Evolutionary conservation across 2,329 filamentous ascomycete species (phyloP).

Genomic region (Penicillium decumbens): DNA sequence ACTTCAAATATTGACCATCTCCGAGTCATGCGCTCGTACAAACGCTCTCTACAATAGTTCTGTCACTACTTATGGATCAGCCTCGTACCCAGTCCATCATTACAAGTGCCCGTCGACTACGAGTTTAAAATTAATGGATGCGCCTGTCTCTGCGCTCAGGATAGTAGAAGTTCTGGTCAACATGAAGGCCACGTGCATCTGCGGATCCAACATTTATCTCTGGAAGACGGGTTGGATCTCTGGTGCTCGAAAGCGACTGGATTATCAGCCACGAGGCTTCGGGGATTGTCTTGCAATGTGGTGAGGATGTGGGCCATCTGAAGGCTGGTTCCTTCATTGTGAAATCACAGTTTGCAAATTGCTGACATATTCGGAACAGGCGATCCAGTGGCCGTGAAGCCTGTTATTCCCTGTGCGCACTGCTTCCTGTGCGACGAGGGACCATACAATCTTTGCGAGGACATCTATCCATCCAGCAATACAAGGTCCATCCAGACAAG

Average conservation of each 20-base stretch:
- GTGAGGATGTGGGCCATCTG: conserved; percentile 52
- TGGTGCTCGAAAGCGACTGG: conserved; percentile 59
- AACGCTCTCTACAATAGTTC: conserved; percentile 7
- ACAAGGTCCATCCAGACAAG: conserved; percentile 58
- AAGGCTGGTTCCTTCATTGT: conserved; percentile 38
- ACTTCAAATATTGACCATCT: neutral
- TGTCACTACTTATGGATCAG: conserved; percentile 13
- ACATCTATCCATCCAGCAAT: conserved; percentile 59
- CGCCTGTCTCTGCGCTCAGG: conserved; percentile 53
- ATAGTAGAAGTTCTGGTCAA: conserved; percentile 57
- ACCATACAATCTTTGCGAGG: conserved; percentile 61
- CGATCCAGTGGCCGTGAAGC: conserved; percentile 64
- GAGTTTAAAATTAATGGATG: conserved; percentile 53
- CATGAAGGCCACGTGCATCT: conserved; percentile 60
- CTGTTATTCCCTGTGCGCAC: conserved; percentile 58
- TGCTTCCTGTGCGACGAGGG: conserved; percentile 59
- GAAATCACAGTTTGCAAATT: neutral
- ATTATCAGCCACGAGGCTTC: conserved; percentile 64
- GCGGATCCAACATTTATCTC: conserved; percentile 66
- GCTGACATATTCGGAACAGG: conserved; percentile 31
- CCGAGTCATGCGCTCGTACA: neutral
- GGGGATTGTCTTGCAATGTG: conserved; percentile 56
- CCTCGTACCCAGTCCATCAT: conserved; percentile 49
- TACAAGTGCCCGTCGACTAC: conserved; percentile 59
- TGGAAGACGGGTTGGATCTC: conserved; percentile 63